Evolutionary conservation across 164 flowering plant genomes (phyloP).

Genomic region (Cinnamomum chago): DNA sequence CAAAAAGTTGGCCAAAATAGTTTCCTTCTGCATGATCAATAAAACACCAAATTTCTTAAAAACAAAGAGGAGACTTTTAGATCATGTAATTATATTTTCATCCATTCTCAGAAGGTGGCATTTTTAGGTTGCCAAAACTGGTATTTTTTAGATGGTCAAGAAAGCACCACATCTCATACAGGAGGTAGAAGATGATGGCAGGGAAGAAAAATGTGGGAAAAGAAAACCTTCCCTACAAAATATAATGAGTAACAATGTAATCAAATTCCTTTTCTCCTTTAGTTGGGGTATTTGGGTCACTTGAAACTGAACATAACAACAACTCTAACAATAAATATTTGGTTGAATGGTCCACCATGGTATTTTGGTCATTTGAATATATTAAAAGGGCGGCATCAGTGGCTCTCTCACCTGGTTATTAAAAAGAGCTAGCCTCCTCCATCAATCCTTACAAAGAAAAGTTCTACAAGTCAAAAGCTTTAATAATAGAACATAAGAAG

Average conservation of each 20-base stretch:
- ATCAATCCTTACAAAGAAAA: too few species aligned
- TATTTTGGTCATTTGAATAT: background rate
- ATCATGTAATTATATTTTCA: background rate
- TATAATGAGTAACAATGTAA: too few species aligned
- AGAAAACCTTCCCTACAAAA: too few species aligned
- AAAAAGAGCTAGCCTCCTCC: background rate
- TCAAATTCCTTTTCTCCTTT: background rate
- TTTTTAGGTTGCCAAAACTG: too few species aligned
- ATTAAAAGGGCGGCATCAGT: background rate
- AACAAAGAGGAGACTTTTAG: background rate
- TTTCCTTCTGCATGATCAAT: background rate
- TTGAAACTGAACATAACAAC: background rate
- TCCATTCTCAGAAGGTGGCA: background rate
- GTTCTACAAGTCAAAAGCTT: constrained; percentile 5
- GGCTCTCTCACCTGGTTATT: background rate
- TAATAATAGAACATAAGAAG: constrained; percentile 1
- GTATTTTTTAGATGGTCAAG: too few species aligned
- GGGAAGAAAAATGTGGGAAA: too few species aligned
- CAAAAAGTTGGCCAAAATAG: too few species aligned
- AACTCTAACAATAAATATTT: background rate
- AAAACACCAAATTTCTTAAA: background rate
- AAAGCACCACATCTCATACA: too few species aligned
- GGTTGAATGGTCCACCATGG: background rate
- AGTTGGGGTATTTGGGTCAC: background rate
- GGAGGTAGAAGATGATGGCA: background rate